Evolutionary conservation across 2,329 filamentous ascomycete species (phyloP), one percentile per base, ranked within the genome.

Genomic region (Epichloe gansuensis): DNA sequence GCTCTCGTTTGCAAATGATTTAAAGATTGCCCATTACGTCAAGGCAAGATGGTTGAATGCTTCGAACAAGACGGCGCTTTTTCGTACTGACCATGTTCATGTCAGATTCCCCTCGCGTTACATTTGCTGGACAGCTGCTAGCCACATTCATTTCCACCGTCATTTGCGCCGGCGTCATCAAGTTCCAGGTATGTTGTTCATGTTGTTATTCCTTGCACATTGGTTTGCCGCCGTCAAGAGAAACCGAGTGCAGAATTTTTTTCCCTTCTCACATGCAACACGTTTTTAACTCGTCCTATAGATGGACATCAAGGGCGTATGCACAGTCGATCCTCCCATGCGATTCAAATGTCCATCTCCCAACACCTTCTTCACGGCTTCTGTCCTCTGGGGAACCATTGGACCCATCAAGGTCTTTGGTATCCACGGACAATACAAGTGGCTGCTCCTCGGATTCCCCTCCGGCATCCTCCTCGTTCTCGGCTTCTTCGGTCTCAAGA

Each of bases 11-110:
- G 64, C 57, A 50, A 64, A 57, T 45, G 69, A 65, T 45, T 57
- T 67, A 46, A 69, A 69, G 57, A 51, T 69, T 25, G 67, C 65
- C 3, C 67, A 69, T 52, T 76, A 76, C 59, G 69, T 77, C 60
- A 77, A 77, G 52, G 54, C 48, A 31, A 25, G 21, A 25, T 23
- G 11, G 41, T 21, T 13, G 9, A 25, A 43, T 15, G 15, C n/a
- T 31, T 31, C 9, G 28, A 31, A 31, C 8, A 31, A 31, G 28
- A 31, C 9, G 28, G 8, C 9, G 7, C 28, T 31, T 3, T 7
- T 31, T 8, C 7, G 37, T 21, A 4, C 23, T 34, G 31, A 23
- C 8, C 6, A 12, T 9, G 34, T 35, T 15, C 3, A 13, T 3
- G 21, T n/a, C 31, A 56, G 60, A 63, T 70, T 49, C 65, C 67